Conservation (phyloP, 2,329 filamentous ascomycete species). For the Blastomyces gilchristii region DNA sequence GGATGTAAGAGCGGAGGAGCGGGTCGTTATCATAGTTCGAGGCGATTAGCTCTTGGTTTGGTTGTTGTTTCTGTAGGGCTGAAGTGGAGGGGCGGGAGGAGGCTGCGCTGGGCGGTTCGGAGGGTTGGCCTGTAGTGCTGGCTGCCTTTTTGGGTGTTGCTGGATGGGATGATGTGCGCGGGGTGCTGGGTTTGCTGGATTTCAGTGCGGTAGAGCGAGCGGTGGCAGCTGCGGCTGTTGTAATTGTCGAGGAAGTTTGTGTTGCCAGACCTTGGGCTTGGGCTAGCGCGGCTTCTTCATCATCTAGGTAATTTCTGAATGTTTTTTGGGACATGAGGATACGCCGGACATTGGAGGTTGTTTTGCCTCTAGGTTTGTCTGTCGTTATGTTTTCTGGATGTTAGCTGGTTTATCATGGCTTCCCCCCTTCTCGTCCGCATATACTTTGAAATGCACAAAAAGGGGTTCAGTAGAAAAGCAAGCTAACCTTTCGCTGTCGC, state of each 20-base stretch:
- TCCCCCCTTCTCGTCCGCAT: background rate
- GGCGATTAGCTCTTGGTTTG: constrained; percentile 24
- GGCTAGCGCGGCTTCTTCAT: constrained; percentile 38
- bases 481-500: constrained; percentile 35
- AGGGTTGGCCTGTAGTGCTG: background rate
- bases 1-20: constrained; percentile 34
- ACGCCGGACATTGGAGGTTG: constrained; percentile 38
- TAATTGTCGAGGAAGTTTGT: background rate
- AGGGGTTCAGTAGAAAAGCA: background rate
- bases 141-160: constrained; percentile 1
- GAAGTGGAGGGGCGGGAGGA: constrained; percentile 1
- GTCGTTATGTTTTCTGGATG: background rate
- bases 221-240: background rate
- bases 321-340: constrained; percentile 42
- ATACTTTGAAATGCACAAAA: background rate
- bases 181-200: constrained; percentile 1
- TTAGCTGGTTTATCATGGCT: background rate
- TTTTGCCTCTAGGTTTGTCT: constrained; percentile 30
- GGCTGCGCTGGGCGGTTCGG: background rate
- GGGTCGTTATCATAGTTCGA: constrained; percentile 35
- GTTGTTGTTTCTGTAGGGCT: background rate
- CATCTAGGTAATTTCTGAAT: constrained; percentile 42
- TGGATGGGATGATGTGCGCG: background rate
- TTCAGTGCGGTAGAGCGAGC: constrained; percentile 10
- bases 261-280: constrained; percentile 14